Evolutionary conservation across 495 filamentous ascomycete genomes (phyloP), one percentile per base, ranked within the genome.

Genomic region (Chaetomium fimeti): DNA sequence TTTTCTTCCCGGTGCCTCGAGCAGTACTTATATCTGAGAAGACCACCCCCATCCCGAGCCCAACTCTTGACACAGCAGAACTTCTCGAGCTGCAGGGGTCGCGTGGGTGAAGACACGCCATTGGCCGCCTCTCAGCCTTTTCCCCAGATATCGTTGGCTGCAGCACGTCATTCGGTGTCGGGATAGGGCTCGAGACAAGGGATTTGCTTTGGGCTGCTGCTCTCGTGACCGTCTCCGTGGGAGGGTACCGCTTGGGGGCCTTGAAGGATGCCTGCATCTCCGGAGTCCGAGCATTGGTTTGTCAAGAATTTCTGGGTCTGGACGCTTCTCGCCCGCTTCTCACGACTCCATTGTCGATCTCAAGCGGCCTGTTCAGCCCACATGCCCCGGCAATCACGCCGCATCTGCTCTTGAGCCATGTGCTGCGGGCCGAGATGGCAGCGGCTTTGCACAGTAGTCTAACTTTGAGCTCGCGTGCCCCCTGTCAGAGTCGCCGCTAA

Each of bases 41-140:
- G 40, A 22, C 57, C 27, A 54, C 63, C 63, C 63, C 63, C 63
- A 65, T 48, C 56, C 18, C 22, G 15, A 18, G 13, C 24, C 27
- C 25, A 40, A 52, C 16, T 27, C 38, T 60, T 65, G 63, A 65
- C 63, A 65, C 25, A 52, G 42, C 57, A 48, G 5, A 65, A 65
- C 63, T 48, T 16, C n/a, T 24, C 47, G 32, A 5, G 16, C 24
- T 45, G 57, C 48, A 60, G 57, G 24, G 48, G 36, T 55, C 57
- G 57, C 63, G 63, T 49, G 63, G 57, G 63, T 49, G 49, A 13
- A 43, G 38, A 11, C 24, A 45, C 36, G 38, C 40, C 57, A 65
- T 65, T 65, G 63, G 63, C 11, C 63, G 49, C 63, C 57, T 45
- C 48, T 47, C 16, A 51, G 42, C 43, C 43, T 60, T 13, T 13